phyloP scores from a whole-genome alignment of 2,329 filamentous ascomycete genomes.

The Metarhizium rileyi region DNA sequence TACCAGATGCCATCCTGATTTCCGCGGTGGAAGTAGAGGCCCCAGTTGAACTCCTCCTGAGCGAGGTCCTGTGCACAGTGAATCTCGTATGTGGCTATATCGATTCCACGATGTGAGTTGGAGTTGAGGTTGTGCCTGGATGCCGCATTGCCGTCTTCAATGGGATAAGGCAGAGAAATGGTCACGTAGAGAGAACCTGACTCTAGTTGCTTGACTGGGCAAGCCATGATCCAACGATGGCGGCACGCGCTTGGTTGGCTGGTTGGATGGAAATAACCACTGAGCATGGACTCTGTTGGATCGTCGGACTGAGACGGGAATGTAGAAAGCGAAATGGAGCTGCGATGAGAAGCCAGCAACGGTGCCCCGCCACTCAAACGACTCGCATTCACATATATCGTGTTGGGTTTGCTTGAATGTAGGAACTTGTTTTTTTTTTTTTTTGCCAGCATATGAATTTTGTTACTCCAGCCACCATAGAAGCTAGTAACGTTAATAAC shows the following conservation, averaged over 20 bases:
- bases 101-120: constrained; percentile 7
- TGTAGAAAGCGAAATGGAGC: neutral
- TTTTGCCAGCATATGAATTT: too few species aligned
- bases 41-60: constrained; percentile 25
- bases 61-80: constrained; percentile 11
- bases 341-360: neutral
- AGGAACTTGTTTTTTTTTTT: too few species aligned
- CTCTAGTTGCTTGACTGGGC: constrained; percentile 3
- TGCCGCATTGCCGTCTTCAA: neutral
- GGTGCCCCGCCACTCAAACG: neutral
- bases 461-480: too few species aligned
- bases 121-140: constrained; percentile 1
- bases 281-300: neutral
- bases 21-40: constrained; percentile 24
- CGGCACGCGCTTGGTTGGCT: neutral
- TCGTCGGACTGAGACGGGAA: too few species aligned
- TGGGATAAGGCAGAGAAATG: neutral
- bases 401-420: too few species aligned
- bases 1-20: constrained; percentile 19
- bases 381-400: too few species aligned
- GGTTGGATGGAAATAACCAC: neutral
- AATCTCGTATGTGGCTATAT: constrained; percentile 12
- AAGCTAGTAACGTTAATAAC: too few species aligned
- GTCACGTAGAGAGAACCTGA: constrained; percentile 7
- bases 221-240: neutral